These are phyloP conservation scores for Sistotremastrum suecicum DNA, from an alignment of 768 basidiomycete genomes.

Conservation along the genomic window DNA sequence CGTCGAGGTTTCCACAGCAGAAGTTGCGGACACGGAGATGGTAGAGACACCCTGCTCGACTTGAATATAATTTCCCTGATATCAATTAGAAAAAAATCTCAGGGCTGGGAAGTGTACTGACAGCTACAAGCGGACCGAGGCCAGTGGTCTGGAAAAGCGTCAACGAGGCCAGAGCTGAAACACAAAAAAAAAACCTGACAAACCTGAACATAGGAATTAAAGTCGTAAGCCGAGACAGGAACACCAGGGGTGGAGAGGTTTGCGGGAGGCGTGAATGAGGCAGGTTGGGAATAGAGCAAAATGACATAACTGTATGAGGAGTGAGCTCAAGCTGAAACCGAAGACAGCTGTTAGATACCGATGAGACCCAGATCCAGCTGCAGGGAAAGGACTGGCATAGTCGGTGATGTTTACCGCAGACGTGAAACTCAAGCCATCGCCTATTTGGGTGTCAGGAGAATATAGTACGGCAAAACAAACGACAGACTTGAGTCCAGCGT, in stretches of 20 bases:
- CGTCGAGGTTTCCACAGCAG: constrained; percentile 53
- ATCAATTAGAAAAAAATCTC: background rate
- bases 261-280: constrained; percentile 44
- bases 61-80: constrained; percentile 53
- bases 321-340: background rate
- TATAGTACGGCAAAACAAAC: background rate
- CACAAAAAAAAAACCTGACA: constrained; percentile 6
- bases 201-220: constrained; percentile 44
- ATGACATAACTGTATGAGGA: constrained; percentile 43
- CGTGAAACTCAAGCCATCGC: background rate
- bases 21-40: constrained; percentile 37
- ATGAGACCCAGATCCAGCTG: constrained; percentile 58
- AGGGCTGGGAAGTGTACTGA: constrained; percentile 16
- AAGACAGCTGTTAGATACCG: constrained; percentile 25
- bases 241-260: constrained; percentile 35
- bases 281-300: constrained; percentile 49
- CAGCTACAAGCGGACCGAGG: constrained; percentile 49
- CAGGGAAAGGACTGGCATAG: constrained; percentile 62
- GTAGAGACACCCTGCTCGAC: constrained; percentile 58
- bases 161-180: background rate
- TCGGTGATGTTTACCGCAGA: constrained; percentile 38
- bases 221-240: constrained; percentile 40
- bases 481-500: constrained; percentile 26
- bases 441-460: background rate
- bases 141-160: constrained; percentile 27